Percentiles rank a stretch among this genome's conserved stretches.
These are phyloP conservation scores for Plasmodium inui DNA, from an alignment of 169 alveolate species.

Conservation along the genomic window DNA sequence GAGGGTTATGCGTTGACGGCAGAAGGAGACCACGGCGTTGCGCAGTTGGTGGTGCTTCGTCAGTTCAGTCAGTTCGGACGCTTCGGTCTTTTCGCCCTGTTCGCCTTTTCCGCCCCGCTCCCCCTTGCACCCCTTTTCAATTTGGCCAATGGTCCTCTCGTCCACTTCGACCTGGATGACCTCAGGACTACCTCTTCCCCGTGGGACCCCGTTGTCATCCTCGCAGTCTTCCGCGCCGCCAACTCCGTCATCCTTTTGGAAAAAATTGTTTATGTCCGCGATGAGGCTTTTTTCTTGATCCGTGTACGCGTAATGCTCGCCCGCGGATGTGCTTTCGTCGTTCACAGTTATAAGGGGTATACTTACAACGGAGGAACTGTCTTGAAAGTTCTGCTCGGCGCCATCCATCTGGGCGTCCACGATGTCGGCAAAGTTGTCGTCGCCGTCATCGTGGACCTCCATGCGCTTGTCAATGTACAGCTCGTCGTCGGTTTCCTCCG, in stretches of 20 bases:
- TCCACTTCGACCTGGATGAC: not conserved
- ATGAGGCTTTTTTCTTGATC: not conserved
- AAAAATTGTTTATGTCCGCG: not conserved
- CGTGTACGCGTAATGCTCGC: not conserved
- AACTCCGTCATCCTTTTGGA: not conserved
- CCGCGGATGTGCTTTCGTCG: not conserved
- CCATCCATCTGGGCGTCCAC: not conserved
- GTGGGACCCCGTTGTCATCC: not conserved
- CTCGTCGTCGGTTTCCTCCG: not conserved
- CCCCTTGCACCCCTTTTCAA: not conserved
- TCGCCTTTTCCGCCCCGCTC: not conserved
- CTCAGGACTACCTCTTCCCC: not conserved
- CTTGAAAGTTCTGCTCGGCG: not conserved
- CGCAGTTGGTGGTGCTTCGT: not conserved
- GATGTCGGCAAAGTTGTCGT: not conserved
- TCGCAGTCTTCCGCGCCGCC: not conserved
- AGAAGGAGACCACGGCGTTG: not conserved
- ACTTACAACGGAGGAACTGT: not conserved
- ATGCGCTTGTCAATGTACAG: not conserved
- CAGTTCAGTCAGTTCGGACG: no score
- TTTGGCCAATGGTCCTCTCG: not conserved
- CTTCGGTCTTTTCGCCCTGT: not conserved
- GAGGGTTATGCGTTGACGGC: constrained; percentile 5
- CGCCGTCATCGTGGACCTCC: not conserved
- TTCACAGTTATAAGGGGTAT: not conserved